A percentile compares a stretch with the other conserved stretches of the same genome.
Conservation (phyloP, 164 flowering plant species). For the Aristolochia californica region DNA sequence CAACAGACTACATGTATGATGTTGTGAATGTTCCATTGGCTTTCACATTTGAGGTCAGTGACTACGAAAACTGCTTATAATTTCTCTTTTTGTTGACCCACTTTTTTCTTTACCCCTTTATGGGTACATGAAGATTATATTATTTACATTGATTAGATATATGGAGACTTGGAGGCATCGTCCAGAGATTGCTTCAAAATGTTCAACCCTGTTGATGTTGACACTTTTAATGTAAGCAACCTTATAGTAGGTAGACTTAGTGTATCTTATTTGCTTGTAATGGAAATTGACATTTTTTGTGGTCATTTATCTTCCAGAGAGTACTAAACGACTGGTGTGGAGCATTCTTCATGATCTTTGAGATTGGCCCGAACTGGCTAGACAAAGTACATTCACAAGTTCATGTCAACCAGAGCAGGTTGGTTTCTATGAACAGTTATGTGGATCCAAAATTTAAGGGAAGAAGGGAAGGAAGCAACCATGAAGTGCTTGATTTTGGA, state of each 20-base stretch:
- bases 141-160: slow-evolving; percentile 46
- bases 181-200: slow-evolving; percentile 82
- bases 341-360: slow-evolving; percentile 65
- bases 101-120: not conserved
- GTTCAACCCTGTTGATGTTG: slow-evolving; percentile 80
- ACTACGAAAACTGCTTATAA: not conserved
- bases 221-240: slow-evolving; percentile 53
- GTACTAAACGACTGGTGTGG: slow-evolving; percentile 86
- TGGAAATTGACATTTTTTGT: not conserved
- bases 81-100: not conserved
- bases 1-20: slow-evolving; percentile 92
- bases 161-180: slow-evolving; percentile 70
- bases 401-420: slow-evolving; percentile 25
- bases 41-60: slow-evolving; percentile 93
- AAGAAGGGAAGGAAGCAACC: slow-evolving; percentile 66
- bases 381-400: slow-evolving; percentile 23
- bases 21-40: slow-evolving; percentile 84
- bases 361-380: slow-evolving; percentile 36
- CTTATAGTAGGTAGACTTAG: not conserved
- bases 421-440: slow-evolving; percentile 71
- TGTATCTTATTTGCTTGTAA: too few species aligned
- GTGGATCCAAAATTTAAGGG: slow-evolving; percentile 54
- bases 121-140: not conserved
- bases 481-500: slow-evolving; percentile 72
- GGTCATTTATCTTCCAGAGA: slow-evolving; percentile 32